A percentile compares a stretch with the other conserved stretches of the same genome.
These are phyloP conservation scores for Rhizopogon vulgaris DNA, from an alignment of 768 basidiomycete genomes.

Conservation along the genomic window DNA sequence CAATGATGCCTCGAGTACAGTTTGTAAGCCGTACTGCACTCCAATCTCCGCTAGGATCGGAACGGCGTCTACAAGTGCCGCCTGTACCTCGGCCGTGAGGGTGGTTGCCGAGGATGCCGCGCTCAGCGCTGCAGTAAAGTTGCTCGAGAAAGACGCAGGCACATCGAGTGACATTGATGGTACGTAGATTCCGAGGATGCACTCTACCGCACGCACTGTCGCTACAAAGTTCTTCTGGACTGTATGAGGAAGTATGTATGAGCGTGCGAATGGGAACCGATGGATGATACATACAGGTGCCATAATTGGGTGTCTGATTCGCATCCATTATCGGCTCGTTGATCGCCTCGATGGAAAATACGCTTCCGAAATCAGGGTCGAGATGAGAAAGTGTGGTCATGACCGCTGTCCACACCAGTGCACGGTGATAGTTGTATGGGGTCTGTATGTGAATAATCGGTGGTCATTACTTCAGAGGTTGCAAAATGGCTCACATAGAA, in stretches of 20 bases:
- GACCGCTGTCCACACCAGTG: constrained; percentile 75
- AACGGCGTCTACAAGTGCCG: constrained; percentile 29
- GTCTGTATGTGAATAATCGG: constrained; percentile 37
- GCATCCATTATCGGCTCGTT: constrained; percentile 80
- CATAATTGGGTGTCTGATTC: constrained; percentile 57
- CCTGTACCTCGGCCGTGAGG: constrained; percentile 25
- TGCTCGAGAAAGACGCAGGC: constrained; percentile 17
- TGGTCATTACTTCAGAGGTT: background rate
- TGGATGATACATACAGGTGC: constrained; percentile 45
- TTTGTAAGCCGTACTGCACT: constrained; percentile 12
- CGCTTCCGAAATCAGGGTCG: constrained; percentile 57
- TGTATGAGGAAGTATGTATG: constrained; percentile 18
- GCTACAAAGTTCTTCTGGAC: constrained; percentile 68
- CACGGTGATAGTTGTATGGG: constrained; percentile 65
- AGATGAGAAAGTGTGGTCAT: constrained; percentile 71
- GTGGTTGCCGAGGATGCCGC: constrained; percentile 9
- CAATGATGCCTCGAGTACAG: constrained; percentile 16
- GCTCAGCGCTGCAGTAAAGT: constrained; percentile 31
- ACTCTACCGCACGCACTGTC: constrained; percentile 60
- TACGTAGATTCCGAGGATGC: constrained; percentile 48
- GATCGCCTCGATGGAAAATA: constrained; percentile 67
- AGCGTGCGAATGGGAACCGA: background rate
- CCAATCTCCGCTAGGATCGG: constrained; percentile 31
- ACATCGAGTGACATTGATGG: constrained; percentile 6
- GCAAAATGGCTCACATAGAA: constrained; percentile 54